Conservation (phyloP, 106 monocot genomes). For the Phalaenopsis aphrodite region DNA sequence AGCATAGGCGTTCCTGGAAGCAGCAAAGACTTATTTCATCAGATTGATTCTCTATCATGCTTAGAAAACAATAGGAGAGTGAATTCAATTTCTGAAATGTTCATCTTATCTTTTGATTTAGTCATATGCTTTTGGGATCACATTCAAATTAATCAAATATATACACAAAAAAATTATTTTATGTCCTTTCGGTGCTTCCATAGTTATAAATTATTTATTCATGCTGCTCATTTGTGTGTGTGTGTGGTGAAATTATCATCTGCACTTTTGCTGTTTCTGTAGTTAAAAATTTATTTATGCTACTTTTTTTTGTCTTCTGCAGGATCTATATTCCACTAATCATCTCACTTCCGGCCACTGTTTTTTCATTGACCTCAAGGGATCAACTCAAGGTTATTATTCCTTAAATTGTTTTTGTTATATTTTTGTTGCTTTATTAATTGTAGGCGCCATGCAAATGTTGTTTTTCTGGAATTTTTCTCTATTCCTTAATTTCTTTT, state of each 20-base stretch:
- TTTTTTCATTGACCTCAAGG: constrained; percentile 73
- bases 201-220: not conserved
- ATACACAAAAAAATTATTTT: not conserved
- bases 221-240: constrained; percentile 1
- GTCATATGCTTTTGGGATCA: not conserved
- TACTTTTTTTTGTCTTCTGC: constrained; percentile 15
- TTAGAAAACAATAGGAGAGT: constrained; percentile 78
- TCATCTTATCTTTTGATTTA: not conserved
- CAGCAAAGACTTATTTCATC: constrained; percentile 70
- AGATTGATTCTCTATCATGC: constrained; percentile 74
- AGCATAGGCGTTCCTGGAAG: constrained; percentile 83
- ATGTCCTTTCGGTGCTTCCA: not conserved
- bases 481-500: not conserved
- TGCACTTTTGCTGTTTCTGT: not conserved
- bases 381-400: constrained; percentile 69
- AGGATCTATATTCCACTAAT: constrained; percentile 74
- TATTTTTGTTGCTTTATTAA: not conserved
- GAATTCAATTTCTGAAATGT: not conserved
- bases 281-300: not conserved
- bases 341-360: constrained; percentile 79
- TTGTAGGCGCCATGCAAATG: not conserved
- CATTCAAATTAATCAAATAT: not conserved
- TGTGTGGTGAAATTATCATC: no score
- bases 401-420: not conserved
- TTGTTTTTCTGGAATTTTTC: not conserved